Conservation (phyloP, 331 rosid genomes). For the Prunus yedoensis region DNA sequence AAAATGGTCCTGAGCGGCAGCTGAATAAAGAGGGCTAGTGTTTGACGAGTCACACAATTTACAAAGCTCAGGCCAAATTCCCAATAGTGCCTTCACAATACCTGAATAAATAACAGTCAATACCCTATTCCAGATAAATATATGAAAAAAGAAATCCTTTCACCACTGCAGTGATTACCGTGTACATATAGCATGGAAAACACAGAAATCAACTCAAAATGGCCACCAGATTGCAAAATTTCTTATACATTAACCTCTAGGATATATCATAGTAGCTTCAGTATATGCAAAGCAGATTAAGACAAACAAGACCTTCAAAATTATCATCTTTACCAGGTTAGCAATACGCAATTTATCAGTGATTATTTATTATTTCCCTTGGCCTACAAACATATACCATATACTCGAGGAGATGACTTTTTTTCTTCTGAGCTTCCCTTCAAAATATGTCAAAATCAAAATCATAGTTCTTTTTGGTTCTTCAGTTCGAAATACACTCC, state of each 20-base stretch:
- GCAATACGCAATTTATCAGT: background rate
- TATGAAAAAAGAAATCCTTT: background rate
- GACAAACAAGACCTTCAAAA: background rate
- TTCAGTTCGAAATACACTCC: no score
- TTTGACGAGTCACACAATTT: slow-evolving; percentile 64
- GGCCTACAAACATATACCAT: background rate
- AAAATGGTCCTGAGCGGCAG: slow-evolving; percentile 74
- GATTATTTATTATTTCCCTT: background rate
- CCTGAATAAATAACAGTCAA: slow-evolving; percentile 43
- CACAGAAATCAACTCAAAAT: background rate
- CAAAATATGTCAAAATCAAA: background rate
- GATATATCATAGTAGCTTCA: background rate
- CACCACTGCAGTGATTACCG: background rate
- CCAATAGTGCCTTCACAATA: slow-evolving; percentile 69
- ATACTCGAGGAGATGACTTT: background rate
- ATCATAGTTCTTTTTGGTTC: background rate
- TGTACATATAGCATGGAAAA: no score
- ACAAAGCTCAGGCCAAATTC: slow-evolving; percentile 78
- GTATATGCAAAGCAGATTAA: background rate
- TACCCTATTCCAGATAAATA: background rate
- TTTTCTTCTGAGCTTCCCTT: background rate
- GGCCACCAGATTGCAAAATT: background rate
- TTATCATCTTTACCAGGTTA: background rate
- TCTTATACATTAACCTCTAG: background rate
- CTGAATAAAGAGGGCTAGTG: slow-evolving; percentile 89